Base-by-base conservation (phyloP, 495 filamentous ascomycete genomes). In the Aspergillus haitiensis region DNA sequence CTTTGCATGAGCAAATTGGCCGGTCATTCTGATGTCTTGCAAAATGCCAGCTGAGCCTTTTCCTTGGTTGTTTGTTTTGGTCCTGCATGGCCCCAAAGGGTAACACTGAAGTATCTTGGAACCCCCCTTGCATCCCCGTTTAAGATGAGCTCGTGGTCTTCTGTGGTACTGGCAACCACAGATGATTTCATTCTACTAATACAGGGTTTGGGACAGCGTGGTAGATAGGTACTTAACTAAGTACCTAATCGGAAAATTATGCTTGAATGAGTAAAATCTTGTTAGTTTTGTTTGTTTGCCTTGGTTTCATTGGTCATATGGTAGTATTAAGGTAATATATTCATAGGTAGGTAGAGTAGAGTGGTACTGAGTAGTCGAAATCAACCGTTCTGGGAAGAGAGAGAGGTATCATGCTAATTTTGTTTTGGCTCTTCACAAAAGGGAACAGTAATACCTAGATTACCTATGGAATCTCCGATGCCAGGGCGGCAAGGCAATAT, bases 81-180 rank as follows among this genome's bases (percentile, higher is more conserved):
- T 57, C 62, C 62, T 68, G 62, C 55, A 56, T 60, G 48, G 47
- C 56, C 55, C 60, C 52, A 64, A 62, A 32, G 40, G 58, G 63
- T 47, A 55, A 56, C 55, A 61, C 42, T 49, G 45, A 56, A 55
- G 53, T 40, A 54, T 53, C 50, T 51, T 45, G 18, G 21, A 39
- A 27, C 27, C 39, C 62, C 60, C 66, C 60, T 68, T 65, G 66
- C 60, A 52, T 64, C 62, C 53, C 57, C 48, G 37, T 56, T 63
- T 60, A 27, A 15, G 57, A 34, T 52, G 52, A 56, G 63, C 63
- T 68, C 66, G 66, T 68, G 66, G 62, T 46, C 15, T 40, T 36
- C 33, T 27, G 34, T 6, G 47, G 6, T 9, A 50, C 5, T 50
- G 47, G 47, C 9, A 51, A 51, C 48, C 9, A 51, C 48, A 40